These are phyloP conservation scores for Malus hybrid DNA, from an alignment of 331 rosid species.

Conservation along the genomic window DNA sequence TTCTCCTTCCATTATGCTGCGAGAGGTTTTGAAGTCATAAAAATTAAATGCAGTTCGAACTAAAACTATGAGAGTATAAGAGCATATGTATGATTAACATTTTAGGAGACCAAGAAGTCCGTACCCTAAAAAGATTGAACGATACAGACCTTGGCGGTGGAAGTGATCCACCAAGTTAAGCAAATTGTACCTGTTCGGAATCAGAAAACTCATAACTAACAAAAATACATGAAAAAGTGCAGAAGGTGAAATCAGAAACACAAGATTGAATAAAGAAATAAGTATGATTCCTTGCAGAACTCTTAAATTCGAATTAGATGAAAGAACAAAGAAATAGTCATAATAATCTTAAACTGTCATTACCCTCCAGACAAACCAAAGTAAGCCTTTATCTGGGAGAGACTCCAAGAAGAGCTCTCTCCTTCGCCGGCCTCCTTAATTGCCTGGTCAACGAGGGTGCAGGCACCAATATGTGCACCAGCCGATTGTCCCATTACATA, in stretches of 20 bases:
- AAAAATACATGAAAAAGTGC: conserved; percentile 4
- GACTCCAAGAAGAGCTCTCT: conserved; percentile 79
- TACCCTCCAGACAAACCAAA: conserved; percentile 98
- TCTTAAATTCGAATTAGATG: too few relatives aligned
- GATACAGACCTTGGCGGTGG: conserved; percentile 78
- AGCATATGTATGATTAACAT: neutral
- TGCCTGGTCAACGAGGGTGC: conserved; percentile 79
- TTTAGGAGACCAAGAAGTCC: neutral
- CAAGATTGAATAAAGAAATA: too few relatives aligned
- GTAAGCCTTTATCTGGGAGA: conserved; percentile 81
- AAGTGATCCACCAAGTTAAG: conserved; percentile 60
- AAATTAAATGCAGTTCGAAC: conserved; percentile 11
- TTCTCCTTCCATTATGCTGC: conserved; percentile 98
- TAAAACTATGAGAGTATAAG: conserved; percentile 7
- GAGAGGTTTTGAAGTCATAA: conserved; percentile 16
- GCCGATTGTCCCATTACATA: conserved; percentile 98
- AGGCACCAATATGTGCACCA: conserved; percentile 97
- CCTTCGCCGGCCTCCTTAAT: conserved; percentile 91
- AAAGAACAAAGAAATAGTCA: too few relatives aligned
- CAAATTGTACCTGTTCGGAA: conserved; percentile 72
- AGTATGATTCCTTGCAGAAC: too few relatives aligned
- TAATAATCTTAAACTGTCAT: neutral
- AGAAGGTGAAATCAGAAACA: neutral
- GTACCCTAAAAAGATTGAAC: conserved; percentile 70
- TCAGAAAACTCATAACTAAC: too few relatives aligned